Evolutionary conservation across 1,284 basidiomycete species (phyloP).

Genomic region (Rhodotorula sp.): DNA sequence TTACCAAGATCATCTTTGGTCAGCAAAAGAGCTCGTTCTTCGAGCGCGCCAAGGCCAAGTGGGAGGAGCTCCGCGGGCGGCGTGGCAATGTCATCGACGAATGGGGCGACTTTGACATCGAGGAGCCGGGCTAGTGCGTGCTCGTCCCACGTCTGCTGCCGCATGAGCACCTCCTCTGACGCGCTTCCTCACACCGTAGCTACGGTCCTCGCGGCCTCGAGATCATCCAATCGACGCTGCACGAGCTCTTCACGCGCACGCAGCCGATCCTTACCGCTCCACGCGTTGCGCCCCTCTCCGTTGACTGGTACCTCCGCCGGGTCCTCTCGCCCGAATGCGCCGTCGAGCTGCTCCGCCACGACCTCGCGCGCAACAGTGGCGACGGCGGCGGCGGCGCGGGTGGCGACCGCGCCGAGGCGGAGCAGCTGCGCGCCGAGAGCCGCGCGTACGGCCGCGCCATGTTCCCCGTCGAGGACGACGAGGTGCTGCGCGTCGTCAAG

Average conservation of each 20-base stretch:
- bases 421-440: slow-evolving; percentile 18
- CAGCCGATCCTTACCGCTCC: slow-evolving; percentile 23
- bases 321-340: slow-evolving; percentile 44
- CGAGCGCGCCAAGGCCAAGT: slow-evolving; percentile 29
- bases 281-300: slow-evolving; percentile 23
- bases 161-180: not conserved
- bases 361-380: not conserved
- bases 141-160: no score
- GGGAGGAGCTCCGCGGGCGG: slow-evolving; percentile 18
- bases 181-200: slow-evolving; percentile 11
- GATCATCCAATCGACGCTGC: slow-evolving; percentile 26
- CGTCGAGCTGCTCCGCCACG: slow-evolving; percentile 37
- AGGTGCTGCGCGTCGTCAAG: slow-evolving; percentile 3
- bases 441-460: slow-evolving; percentile 40
- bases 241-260: slow-evolving; percentile 8
- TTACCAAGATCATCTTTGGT: slow-evolving; percentile 23
- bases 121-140: slow-evolving; percentile 45
- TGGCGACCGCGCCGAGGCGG: slow-evolving; percentile 9
- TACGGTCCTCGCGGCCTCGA: slow-evolving; percentile 42
- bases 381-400: not conserved
- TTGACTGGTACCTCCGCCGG: slow-evolving; percentile 40
- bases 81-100: slow-evolving; percentile 34
- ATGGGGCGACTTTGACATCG: slow-evolving; percentile 37
- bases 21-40: slow-evolving; percentile 22
- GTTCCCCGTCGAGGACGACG: slow-evolving; percentile 19